phyloP scores from a whole-genome alignment of 148 eudicot species.

The Limonium bicolor region DNA sequence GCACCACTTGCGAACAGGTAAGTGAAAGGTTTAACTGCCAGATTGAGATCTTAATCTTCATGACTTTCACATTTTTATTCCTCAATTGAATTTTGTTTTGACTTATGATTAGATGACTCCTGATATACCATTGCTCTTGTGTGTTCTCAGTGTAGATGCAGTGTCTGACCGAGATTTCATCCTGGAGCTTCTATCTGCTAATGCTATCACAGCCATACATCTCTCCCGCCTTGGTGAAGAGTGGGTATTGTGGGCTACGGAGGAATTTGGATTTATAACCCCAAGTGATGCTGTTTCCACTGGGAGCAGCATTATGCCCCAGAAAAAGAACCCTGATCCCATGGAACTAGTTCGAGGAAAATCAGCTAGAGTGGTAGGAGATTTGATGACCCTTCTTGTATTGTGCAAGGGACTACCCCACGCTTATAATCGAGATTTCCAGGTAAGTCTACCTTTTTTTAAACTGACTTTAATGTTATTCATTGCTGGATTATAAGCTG shows the following conservation, averaged over 20 bases:
- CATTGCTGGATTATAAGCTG: not conserved
- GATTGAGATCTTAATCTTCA: too few relatives aligned
- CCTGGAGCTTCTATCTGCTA: conserved; percentile 88
- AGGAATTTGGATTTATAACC: conserved; percentile 86
- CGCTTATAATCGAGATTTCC: conserved; percentile 95
- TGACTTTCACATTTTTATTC: too few relatives aligned
- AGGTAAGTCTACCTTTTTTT: conserved; percentile 26
- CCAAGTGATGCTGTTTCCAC: conserved; percentile 96
- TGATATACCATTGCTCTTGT: too few relatives aligned
- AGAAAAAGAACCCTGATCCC: conserved; percentile 98
- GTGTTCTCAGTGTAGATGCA: conserved; percentile 99
- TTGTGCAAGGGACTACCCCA: conserved; percentile 97
- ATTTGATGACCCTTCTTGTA: conserved; percentile 79
- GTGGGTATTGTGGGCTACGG: conserved; percentile 98
- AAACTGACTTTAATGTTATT: not conserved
- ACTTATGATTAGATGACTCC: not conserved
- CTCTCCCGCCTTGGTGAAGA: conserved; percentile 98
- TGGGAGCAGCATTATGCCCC: conserved; percentile 99
- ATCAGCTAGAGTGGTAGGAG: conserved; percentile 84
- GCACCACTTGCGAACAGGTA: conserved; percentile 98
- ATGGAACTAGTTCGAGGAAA: conserved; percentile 99
- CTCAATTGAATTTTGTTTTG: not conserved
- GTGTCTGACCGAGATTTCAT: conserved; percentile 97
- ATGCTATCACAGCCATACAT: conserved; percentile 82
- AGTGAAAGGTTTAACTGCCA: too few relatives aligned